phyloP scores from a whole-genome alignment of 1,284 basidiomycete genomes.

The Sporisorium reilianum region DNA sequence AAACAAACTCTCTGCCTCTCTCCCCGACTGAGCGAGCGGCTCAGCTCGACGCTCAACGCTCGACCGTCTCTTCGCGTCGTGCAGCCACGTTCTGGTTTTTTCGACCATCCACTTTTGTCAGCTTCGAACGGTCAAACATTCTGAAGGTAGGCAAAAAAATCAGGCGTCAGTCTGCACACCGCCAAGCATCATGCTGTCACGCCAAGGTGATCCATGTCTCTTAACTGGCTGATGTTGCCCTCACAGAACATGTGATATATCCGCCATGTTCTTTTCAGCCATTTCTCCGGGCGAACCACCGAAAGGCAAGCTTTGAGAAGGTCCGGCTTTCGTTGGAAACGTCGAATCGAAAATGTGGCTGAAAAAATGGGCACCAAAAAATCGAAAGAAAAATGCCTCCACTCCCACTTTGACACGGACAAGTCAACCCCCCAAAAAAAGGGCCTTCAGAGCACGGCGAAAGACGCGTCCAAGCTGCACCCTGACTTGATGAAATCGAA shows the following conservation, averaged over 20 bases:
- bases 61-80: constrained; percentile 1
- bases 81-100: background rate
- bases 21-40: background rate
- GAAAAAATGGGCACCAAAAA: background rate
- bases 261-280: background rate
- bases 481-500: background rate
- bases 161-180: too few relatives aligned
- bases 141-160: background rate
- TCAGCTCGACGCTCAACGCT: background rate
- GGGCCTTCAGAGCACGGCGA: too few relatives aligned
- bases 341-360: background rate
- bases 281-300: too few relatives aligned
- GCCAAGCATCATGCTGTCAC: too few relatives aligned
- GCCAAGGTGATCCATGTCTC: too few relatives aligned
- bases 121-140: background rate
- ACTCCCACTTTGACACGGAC: background rate
- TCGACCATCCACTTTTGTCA: background rate
- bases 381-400: constrained; percentile 5
- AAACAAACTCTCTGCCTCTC: constrained; percentile 3
- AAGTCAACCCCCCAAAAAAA: too few relatives aligned
- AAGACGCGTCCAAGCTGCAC: background rate
- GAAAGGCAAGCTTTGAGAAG: too few relatives aligned
- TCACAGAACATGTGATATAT: too few relatives aligned
- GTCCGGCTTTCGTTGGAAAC: too few relatives aligned
- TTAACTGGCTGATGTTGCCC: too few relatives aligned